Evolutionary conservation across 2,329 filamentous ascomycete genomes (phyloP), one percentile per base, ranked within the genome.

Genomic region (Colletotrichum cereale): DNA sequence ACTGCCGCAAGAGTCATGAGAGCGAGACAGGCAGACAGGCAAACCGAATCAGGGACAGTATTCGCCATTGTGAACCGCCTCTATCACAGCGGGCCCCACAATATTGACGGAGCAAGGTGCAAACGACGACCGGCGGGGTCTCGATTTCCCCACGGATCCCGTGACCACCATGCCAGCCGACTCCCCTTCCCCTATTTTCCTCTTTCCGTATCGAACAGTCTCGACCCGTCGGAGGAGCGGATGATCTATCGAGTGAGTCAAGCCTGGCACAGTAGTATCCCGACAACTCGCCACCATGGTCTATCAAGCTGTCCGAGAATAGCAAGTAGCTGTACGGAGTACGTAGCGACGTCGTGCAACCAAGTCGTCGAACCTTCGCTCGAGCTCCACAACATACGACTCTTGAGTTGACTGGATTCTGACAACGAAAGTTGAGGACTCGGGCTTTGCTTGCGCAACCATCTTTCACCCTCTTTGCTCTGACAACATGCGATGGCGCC

Each of bases 331-430:
- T 50, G 42, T 31, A 47, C 31, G 48, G 47, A 36, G 38, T 38
- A 44, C 24, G 52, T 52, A 38, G 40, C 44, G 29, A 52, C 24
- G 26, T 53, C 52, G 21, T 40, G 55, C 24, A 34, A 47, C 34
- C 58, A 58, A 58, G 57, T 68, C 64, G 68, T 63, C 50, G 52
- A 58, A 38, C 5, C 31, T 63, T 67, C 68, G 57, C 50, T 26
- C 18, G n/a, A 62, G 11, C 44, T 56, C 57, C 29, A 58, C 42
- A 42, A 14, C 5, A 58, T 21, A 31, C 34, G 18, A 14, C 4
- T 36, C 52, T 58, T 21, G n/a, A 53, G 34, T 53, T 16, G 31
- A 36, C 52, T 68, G 38, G n/a, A 38, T n/a, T 16, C n/a, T 24
- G 16, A 29, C 29, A 16, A 44, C 36, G 6, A 21, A 26, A n/a